Base-by-base conservation (phyloP, 805 yeast species). In the Candida pseudofarinosa region DNA sequence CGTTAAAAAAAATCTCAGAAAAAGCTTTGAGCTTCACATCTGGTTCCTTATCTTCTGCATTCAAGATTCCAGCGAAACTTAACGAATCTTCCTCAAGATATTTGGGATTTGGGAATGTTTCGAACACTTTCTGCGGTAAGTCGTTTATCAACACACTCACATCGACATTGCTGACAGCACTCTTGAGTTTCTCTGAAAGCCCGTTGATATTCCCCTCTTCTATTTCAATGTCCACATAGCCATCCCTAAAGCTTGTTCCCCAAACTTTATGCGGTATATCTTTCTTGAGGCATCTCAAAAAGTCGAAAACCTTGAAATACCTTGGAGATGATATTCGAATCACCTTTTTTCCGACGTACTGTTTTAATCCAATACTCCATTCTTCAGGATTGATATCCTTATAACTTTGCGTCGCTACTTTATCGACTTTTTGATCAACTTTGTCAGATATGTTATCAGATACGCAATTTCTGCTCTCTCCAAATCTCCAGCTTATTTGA, bases 1-100 rank as follows among this genome's bases (percentile, higher is more conserved):
- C 81, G 47, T 73, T 75, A 60, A 88, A 88, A 58, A 88, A 88
- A 3, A 80, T 48, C 45, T 82, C 86, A 0, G 69, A 52, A 40
- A 51, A 46, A 6, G 47, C 45, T 38, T 56, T 40, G 3, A 52
- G 43, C 19, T 53, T 43, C 8, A 49, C 42, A n/a, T n/a, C 39
- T 16, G 51, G n/a, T 23, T 23, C 28, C 10, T 23, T 6, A 6
- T 23, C 28, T 23, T 23, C 28, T 23, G 6, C 10, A 10, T 23
- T 23, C 28, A 23, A 23, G 10, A 23, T 23, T 10, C 10, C 28
- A 7, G 6, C 13, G 6, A n/a, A 7, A 7, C 34, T 32, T 7
- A 32, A 32, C 7, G 14, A 7, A n/a, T 32, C 23, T 34, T 26
- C 23, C 32, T 35, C 23, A 30, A 33, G 19, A n/a, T n/a, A n/a